Conservation (phyloP, 257 asterid genomes). For the Anisodus tanguticus region DNA sequence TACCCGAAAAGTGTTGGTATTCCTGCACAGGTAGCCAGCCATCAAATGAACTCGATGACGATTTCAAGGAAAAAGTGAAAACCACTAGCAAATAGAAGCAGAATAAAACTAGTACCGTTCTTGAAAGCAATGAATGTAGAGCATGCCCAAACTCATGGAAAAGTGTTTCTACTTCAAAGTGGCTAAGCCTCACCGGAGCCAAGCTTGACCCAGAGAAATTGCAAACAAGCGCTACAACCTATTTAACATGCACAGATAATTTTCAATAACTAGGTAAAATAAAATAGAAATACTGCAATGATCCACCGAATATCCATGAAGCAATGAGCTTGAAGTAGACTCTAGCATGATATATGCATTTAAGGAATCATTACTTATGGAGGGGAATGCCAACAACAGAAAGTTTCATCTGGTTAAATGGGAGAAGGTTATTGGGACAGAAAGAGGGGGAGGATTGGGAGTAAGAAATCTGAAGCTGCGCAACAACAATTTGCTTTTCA, state of each 20-base stretch:
- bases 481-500: background rate
- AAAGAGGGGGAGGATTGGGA: background rate
- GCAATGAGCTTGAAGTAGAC: constrained; percentile 13
- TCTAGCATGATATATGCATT: constrained; percentile 26
- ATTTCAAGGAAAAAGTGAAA: constrained; percentile 8
- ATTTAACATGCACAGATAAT: constrained; percentile 37
- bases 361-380: constrained; percentile 11
- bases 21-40: constrained; percentile 58
- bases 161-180: constrained; percentile 91
- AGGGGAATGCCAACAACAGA: background rate
- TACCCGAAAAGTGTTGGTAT: constrained; percentile 95
- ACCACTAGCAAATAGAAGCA: constrained; percentile 29
- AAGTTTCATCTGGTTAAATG: constrained; percentile 8
- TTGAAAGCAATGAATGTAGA: constrained; percentile 95
- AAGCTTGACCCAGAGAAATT: constrained; percentile 72
- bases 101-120: constrained; percentile 69
- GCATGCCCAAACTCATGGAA: constrained; percentile 99
- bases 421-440: background rate
- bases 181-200: constrained; percentile 68
- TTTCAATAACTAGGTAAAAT: constrained; percentile 18
- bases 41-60: constrained; percentile 1
- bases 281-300: background rate
- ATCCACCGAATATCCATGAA: constrained; percentile 9
- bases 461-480: background rate
- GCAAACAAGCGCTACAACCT: constrained; percentile 98